Percentiles rank a stretch among this genome's conserved stretches.
Evolutionary conservation across 2,329 filamentous ascomycete genomes (phyloP).

Genomic region (Ophiocordyceps australis): DNA sequence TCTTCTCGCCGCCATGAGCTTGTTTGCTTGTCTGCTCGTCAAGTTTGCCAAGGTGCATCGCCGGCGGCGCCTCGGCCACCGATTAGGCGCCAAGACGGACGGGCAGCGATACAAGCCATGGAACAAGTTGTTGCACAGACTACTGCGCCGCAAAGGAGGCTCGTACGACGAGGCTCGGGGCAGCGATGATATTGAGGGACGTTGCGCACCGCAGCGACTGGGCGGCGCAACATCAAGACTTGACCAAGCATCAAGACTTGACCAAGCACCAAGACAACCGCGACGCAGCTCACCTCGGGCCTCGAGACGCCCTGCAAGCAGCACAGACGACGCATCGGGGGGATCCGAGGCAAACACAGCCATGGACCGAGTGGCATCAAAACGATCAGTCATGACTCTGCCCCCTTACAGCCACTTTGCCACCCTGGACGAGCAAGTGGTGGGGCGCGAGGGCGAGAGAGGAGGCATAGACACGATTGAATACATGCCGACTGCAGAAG

Average conservation of each 20-base stretch:
- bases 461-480: conserved; percentile 82
- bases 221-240: no score
- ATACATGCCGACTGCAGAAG: conserved; percentile 64
- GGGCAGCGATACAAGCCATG: no score
- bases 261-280: no score
- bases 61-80: background rate
- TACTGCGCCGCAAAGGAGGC: background rate
- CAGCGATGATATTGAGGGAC: no score
- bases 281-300: no score
- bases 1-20: background rate
- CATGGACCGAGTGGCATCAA: no score
- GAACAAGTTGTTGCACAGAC: no score
- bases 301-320: no score
- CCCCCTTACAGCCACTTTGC: conserved; percentile 66
- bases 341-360: no score
- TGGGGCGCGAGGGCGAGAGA: conserved; percentile 79
- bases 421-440: conserved; percentile 58
- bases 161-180: conserved; percentile 13
- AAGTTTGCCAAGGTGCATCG: conserved; percentile 3
- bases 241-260: no score
- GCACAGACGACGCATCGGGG: no score
- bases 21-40: background rate
- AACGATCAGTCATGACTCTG: conserved; percentile 91
- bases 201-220: no score
- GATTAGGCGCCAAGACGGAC: background rate